Conservation (phyloP, 129 eudicot genomes). For the Escallonia rubra region DNA sequence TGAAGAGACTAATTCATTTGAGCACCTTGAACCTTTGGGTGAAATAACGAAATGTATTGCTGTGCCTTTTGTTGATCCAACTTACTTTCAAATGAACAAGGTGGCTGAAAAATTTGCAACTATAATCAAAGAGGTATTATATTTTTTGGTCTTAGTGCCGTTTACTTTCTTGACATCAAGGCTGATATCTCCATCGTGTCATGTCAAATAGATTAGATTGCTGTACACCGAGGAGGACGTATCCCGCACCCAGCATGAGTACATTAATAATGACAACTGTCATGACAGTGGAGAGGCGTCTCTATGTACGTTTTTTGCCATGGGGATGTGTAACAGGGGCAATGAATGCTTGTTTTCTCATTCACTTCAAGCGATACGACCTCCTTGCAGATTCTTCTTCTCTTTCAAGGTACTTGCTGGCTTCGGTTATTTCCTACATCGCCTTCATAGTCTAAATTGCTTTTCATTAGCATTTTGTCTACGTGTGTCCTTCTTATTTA, state of each 20-base stretch:
- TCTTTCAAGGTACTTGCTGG: slow-evolving; percentile 57
- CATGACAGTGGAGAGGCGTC: slow-evolving; percentile 29
- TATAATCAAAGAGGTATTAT: slow-evolving; percentile 64
- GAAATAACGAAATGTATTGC: slow-evolving; percentile 43
- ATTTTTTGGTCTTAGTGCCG: background rate
- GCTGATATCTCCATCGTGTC: slow-evolving; percentile 8
- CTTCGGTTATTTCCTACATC: background rate
- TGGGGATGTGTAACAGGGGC: slow-evolving; percentile 82
- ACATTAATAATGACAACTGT: slow-evolving; percentile 6
- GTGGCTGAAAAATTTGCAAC: slow-evolving; percentile 55
- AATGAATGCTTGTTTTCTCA: slow-evolving; percentile 60
- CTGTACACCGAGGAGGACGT: slow-evolving; percentile 34
- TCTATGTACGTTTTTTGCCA: slow-evolving; percentile 57
- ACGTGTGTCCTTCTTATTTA: background rate
- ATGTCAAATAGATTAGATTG: slow-evolving; percentile 52
- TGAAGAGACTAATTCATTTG: slow-evolving; percentile 37
- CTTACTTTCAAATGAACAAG: slow-evolving; percentile 36
- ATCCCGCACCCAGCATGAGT: slow-evolving; percentile 22
- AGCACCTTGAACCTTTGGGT: slow-evolving; percentile 17
- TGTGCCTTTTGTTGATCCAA: slow-evolving; percentile 56
- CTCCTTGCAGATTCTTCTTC: slow-evolving; percentile 69
- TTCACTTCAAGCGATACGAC: slow-evolving; percentile 54
- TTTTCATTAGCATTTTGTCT: no score
- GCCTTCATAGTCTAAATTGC: background rate
- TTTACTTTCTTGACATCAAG: slow-evolving; percentile 9